A percentile compares a stretch with the other conserved stretches of the same genome.
phyloP scores from a whole-genome alignment of 1,284 basidiomycete genomes.

The Ustilago hordei region DNA sequence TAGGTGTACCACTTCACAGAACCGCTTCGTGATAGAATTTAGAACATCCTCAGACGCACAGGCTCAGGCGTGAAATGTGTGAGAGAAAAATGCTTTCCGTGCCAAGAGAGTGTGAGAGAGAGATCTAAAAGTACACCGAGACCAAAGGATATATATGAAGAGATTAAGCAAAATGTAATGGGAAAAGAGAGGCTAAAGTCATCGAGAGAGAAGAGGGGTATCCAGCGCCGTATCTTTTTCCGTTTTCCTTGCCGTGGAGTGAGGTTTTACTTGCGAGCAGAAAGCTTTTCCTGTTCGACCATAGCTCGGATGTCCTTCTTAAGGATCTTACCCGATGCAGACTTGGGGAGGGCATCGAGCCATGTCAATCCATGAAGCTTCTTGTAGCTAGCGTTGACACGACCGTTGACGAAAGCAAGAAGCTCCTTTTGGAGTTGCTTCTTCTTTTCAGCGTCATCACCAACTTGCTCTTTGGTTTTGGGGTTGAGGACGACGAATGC shows the following conservation, averaged over 20 bases:
- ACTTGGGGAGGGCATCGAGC: constrained; percentile 62
- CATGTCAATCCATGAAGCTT: constrained; percentile 62
- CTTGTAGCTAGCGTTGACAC: constrained; percentile 64
- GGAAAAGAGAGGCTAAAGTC: not conserved
- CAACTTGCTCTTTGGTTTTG: constrained; percentile 20
- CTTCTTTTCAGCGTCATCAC: constrained; percentile 37
- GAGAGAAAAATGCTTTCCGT: constrained; percentile 1
- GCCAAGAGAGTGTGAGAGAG: not conserved
- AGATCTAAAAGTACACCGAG: constrained; percentile 19
- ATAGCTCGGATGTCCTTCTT: constrained; percentile 60
- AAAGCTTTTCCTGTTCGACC: constrained; percentile 42
- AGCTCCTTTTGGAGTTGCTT: constrained; percentile 40
- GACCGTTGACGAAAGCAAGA: constrained; percentile 54
- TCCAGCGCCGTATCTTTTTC: constrained; percentile 8
- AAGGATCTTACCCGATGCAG: constrained; percentile 64
- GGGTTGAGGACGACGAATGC: constrained; percentile 54
- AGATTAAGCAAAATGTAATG: constrained; percentile 1
- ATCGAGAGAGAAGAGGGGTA: constrained; percentile 4
- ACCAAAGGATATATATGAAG: constrained; percentile 6
- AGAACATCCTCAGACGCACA: not conserved
- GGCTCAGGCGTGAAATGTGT: not conserved
- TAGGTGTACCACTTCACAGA: not conserved
- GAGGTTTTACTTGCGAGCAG: constrained; percentile 16
- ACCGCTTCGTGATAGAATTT: not conserved
- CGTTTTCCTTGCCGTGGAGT: not conserved